Percentiles rank a stretch among this genome's conserved stretches.
Conservation (phyloP, 495 filamentous ascomycete species). For the Penicillium silybi region DNA sequence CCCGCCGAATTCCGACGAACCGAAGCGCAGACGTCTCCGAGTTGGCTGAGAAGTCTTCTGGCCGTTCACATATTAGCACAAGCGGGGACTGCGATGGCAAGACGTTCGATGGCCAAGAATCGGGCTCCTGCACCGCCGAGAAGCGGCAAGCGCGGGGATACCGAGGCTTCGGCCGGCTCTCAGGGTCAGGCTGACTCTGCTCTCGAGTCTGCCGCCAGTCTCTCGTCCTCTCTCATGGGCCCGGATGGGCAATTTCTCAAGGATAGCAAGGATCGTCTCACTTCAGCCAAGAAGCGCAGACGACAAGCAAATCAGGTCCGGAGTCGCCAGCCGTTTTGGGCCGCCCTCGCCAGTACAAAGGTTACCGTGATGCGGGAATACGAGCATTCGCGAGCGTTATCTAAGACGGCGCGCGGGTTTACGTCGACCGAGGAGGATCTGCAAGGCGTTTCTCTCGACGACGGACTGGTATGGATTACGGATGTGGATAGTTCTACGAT, state of each 20-base stretch:
- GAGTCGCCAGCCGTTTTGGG: constrained; percentile 90
- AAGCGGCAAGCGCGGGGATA: constrained; percentile 49
- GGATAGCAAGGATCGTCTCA: constrained; percentile 53
- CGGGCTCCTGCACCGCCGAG: constrained; percentile 40
- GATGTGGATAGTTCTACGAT: constrained; percentile 78
- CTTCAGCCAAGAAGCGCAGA: constrained; percentile 73
- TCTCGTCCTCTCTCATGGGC: constrained; percentile 42
- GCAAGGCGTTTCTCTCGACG: constrained; percentile 75
- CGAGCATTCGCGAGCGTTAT: constrained; percentile 75
- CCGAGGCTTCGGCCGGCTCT: constrained; percentile 53
- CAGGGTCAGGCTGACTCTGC: constrained; percentile 44
- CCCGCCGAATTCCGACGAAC: constrained; percentile 42
- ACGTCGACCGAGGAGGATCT: constrained; percentile 79
- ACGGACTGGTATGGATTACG: constrained; percentile 81
- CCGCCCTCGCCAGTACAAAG: constrained; percentile 88
- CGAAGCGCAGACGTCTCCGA: constrained; percentile 45
- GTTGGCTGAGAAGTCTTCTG: constrained; percentile 59
- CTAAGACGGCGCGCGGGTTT: constrained; percentile 61
- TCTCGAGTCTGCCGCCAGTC: constrained; percentile 42
- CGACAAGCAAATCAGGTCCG: constrained; percentile 86
- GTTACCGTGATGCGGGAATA: constrained; percentile 91
- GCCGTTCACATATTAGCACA: constrained; percentile 90
- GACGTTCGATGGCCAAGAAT: constrained; percentile 50
- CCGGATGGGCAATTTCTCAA: constrained; percentile 52
- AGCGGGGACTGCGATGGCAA: constrained; percentile 53